These are phyloP conservation scores for Biscogniauxia marginata DNA, from an alignment of 2,329 filamentous ascomycete species.

Conservation along the genomic window DNA sequence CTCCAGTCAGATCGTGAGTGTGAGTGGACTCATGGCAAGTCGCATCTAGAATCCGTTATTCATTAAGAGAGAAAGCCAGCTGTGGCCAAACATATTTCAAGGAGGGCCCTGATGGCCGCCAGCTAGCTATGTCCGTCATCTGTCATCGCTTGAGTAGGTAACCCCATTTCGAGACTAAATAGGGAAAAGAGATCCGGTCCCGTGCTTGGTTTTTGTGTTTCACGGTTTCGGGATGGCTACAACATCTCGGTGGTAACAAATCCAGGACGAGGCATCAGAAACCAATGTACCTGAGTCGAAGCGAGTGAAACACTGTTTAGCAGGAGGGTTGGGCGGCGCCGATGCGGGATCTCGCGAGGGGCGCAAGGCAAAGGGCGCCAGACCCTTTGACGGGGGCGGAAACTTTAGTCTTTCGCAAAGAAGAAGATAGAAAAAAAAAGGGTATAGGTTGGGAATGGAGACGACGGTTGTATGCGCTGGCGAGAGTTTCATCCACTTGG, in stretches of 20 bases:
- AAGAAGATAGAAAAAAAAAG: not conserved
- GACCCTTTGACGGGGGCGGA: slow-evolving; percentile 7
- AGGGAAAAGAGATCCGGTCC: slow-evolving; percentile 23
- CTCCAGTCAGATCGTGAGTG: slow-evolving; percentile 13
- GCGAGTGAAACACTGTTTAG: slow-evolving; percentile 20
- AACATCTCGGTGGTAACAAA: slow-evolving; percentile 23
- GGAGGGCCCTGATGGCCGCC: slow-evolving; percentile 16
- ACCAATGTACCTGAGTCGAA: slow-evolving; percentile 15
- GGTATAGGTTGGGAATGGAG: slow-evolving; percentile 14
- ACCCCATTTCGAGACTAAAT: slow-evolving; percentile 2
- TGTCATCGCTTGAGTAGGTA: slow-evolving; percentile 8
- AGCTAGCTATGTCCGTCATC: slow-evolving; percentile 7
- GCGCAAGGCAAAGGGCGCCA: slow-evolving; percentile 10
- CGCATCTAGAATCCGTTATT: slow-evolving; percentile 20
- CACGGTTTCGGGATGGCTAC: slow-evolving; percentile 28
- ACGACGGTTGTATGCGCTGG: slow-evolving; percentile 32
- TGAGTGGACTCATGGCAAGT: slow-evolving; percentile 14
- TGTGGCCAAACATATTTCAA: slow-evolving; percentile 1
- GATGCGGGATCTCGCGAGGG: slow-evolving; percentile 16
- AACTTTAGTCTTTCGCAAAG: slow-evolving; percentile 17
- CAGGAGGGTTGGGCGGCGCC: slow-evolving; percentile 17
- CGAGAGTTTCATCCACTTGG: slow-evolving; percentile 31
- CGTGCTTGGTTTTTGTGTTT: slow-evolving; percentile 28
- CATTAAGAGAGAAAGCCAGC: slow-evolving; percentile 6
- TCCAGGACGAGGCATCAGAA: slow-evolving; percentile 5